Conservation (phyloP, 2,329 filamentous ascomycete genomes). For the Coniochaeta prunicola region DNA sequence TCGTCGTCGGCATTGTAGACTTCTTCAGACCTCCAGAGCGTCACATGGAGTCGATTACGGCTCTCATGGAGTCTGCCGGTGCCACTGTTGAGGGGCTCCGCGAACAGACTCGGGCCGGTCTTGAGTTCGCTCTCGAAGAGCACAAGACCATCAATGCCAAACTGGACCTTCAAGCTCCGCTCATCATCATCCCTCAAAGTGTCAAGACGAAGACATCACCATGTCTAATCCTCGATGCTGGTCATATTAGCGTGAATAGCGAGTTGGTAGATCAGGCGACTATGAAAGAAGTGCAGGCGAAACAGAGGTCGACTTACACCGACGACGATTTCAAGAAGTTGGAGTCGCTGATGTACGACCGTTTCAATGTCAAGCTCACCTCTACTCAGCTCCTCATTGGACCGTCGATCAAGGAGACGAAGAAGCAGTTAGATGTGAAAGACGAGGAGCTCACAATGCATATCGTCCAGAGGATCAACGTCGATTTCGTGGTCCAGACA, state of each 20-base stretch:
- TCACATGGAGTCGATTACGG: slow-evolving; percentile 97
- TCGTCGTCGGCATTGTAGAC: slow-evolving; percentile 81
- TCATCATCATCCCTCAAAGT: slow-evolving; percentile 94
- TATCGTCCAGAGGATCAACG: slow-evolving; percentile 93
- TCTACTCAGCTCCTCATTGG: slow-evolving; percentile 95
- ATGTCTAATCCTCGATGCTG: slow-evolving; percentile 91
- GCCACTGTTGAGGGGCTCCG: slow-evolving; percentile 92
- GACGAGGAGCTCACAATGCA: slow-evolving; percentile 68
- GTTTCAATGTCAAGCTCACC: slow-evolving; percentile 85
- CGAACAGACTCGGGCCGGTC: slow-evolving; percentile 88
- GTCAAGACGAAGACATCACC: slow-evolving; percentile 74
- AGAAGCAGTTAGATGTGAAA: slow-evolving; percentile 65
- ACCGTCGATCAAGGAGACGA: slow-evolving; percentile 84
- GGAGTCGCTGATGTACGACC: slow-evolving; percentile 95
- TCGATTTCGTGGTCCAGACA: slow-evolving; percentile 92
- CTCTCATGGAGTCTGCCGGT: slow-evolving; percentile 90
- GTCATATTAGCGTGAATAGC: slow-evolving; percentile 90
- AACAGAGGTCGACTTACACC: slow-evolving; percentile 79
- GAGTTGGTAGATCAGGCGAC: slow-evolving; percentile 90
- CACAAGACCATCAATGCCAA: slow-evolving; percentile 98
- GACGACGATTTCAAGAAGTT: slow-evolving; percentile 83
- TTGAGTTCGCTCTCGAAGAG: slow-evolving; percentile 94
- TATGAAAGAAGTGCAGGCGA: slow-evolving; percentile 81
- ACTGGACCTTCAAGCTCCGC: slow-evolving; percentile 86
- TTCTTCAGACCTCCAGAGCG: slow-evolving; percentile 96